Evolutionary conservation across 1,139 yeast species (phyloP), one percentile per base, ranked within the genome.

Genomic region (Zygosaccharomyces sapae): DNA sequence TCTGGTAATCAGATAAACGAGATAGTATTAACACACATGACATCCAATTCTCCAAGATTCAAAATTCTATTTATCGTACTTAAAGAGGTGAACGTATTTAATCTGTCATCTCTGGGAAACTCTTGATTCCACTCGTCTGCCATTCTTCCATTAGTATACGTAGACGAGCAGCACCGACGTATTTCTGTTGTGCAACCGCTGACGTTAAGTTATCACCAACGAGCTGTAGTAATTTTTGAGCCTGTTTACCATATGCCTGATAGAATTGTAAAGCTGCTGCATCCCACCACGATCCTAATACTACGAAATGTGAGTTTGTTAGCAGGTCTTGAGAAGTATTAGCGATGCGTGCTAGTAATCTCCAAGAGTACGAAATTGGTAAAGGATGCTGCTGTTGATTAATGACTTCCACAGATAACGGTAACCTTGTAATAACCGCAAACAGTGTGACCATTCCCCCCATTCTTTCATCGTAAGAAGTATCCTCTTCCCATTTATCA

Each of bases 231-330:
- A 90, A 52, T 61, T 94, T 92, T 3, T 46, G 49, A 3, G 80
- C 94, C 67, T 92, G 98, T 5, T 57, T 66, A 0, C 90, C 90
- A 64, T 81, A 94, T 0, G 73, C 73, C 9, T 63, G 60, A 6
- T 74, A 49, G 49, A 92, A 79, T 38, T 77, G 71, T n/a, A 57
- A 56, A 0, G 87, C 90, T 38, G 85, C 75, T 5, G 90, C 81
- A 55, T 94, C 98, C 96, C 97, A 88, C 96, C 97, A 90, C 37
- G 86, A 79, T 1, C 89, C 82, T 5, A 83, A 75, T 1, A 86
- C 77, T 0, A 82, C 73, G 62, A 76, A 90, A 62, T 89, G 95
- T 0, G 84, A 77, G 55, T 87, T 83, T 0, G 79, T 71, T 10
- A 88, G 62, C 9, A 77, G 62, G 0, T 68, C 66, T 4, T 59